Base-by-base conservation (phyloP, 257 asterid genomes). In the Scutellaria baicalensis region DNA sequence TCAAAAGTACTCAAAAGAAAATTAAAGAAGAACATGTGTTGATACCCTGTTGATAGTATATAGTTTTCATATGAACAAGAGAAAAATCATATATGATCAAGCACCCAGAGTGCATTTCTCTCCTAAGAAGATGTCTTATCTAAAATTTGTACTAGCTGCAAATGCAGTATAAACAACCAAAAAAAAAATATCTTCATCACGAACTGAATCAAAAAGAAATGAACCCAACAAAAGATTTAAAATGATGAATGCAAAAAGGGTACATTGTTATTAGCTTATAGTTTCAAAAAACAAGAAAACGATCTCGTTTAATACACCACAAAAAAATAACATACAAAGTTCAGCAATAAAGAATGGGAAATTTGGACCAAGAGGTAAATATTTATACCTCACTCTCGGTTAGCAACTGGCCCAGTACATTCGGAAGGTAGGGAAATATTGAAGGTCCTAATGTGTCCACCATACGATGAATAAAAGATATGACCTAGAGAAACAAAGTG, bases 401-500 rank as follows among this genome's bases (percentile, higher is more conserved):
- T 23, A 94, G 90, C 83, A 94, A 83, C 83, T 88, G 95, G 71
- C 85, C 95, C 76, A 94, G 81, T 49, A 96, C 93, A 83, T 88
- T 91, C 0, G 97, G 97, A 66, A 94, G 99, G 78, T 80, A 84
- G 0, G 99, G 96, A 80, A 94, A 94, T 55, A 94, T 91, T 13
- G 91, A 86, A 55, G 82, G 79, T 52, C 99, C 99, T 59, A 94
- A 77, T 47, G 88, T 91, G 63, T 94, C 95, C 80, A 91, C 97
- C 97, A 94, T 94, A 56, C 99, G 97, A 76, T 94, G 97, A 81
- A 94, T 82, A 76, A 89, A 94, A 64, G 99, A 89, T 49, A 89
- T 84, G 75, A 94, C 89, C 99, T 94, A 66, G 48, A 44, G 62
- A 77, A 78, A 77, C 74, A 44, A 77, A 58, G 65, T 12, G 50